Percentiles rank a stretch among this genome's conserved stretches.
Evolutionary conservation across 352 stramenopile species (phyloP).

Genomic region (Pythium dissotocum): DNA sequence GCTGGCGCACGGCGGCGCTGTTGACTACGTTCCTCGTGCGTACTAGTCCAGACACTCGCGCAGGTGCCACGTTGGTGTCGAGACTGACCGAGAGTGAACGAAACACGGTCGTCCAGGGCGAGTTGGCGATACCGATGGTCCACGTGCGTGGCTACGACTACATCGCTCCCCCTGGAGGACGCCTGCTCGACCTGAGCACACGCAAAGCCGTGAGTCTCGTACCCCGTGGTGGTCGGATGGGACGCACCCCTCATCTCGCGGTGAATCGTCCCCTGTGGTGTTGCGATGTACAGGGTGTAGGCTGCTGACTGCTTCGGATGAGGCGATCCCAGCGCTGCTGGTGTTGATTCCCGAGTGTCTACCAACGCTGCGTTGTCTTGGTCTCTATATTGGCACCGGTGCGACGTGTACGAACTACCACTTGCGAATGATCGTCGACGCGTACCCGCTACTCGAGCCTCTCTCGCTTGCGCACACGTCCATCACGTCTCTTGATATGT

Average conservation of each 20-base stretch:
- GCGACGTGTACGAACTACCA: background rate
- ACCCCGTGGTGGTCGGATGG: no score
- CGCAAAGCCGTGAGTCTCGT: no score
- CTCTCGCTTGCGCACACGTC: background rate
- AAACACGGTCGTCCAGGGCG: background rate
- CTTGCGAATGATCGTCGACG: background rate
- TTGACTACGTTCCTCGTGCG: background rate
- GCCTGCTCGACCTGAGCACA: background rate
- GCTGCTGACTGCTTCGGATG: background rate
- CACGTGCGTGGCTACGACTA: background rate
- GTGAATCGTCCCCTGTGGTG: no score
- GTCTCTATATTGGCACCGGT: background rate
- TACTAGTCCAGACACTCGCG: background rate
- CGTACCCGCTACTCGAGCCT: background rate
- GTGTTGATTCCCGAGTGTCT: background rate
- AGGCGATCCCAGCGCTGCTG: background rate
- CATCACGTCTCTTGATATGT: background rate
- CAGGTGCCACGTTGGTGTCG: background rate
- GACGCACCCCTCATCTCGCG: background rate
- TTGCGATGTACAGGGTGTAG: background rate
- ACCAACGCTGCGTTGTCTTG: background rate
- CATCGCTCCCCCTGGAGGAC: background rate
- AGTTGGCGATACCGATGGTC: background rate
- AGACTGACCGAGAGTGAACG: background rate
- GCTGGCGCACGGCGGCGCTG: background rate